These are phyloP conservation scores for Colletotrichum sp. DNA, from an alignment of 2,329 filamentous ascomycete species.

Conservation along the genomic window DNA sequence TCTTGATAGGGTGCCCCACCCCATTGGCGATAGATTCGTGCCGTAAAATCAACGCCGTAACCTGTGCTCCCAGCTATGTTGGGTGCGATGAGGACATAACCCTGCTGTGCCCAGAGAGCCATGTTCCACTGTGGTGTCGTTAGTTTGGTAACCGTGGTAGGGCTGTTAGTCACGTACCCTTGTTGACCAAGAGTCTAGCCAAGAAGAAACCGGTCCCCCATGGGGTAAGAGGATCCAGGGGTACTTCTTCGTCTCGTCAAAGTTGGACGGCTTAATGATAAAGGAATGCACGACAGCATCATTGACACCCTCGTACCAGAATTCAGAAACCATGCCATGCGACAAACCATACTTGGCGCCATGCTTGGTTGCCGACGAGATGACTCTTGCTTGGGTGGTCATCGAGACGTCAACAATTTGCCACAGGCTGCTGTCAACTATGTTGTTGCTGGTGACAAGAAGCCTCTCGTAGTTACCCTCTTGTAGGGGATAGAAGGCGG, in stretches of 20 bases:
- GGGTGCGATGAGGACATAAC: conserved; percentile 64
- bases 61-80: conserved; percentile 64
- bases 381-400: conserved; percentile 24
- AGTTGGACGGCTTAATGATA: conserved; percentile 41
- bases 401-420: conserved; percentile 34
- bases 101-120: conserved; percentile 63
- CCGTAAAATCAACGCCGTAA: conserved; percentile 50
- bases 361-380: conserved; percentile 35
- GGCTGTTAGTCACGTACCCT: conserved; percentile 30
- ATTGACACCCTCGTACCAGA: conserved; percentile 44
- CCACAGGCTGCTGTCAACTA: conserved; percentile 43
- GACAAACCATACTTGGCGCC: conserved; percentile 38
- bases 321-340: conserved; percentile 40
- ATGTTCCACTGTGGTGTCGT: conserved; percentile 51
- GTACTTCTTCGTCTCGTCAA: conserved; percentile 39
- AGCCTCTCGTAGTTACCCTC: conserved; percentile 31
- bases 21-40: conserved; percentile 54
- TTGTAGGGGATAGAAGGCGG: conserved; percentile 30
- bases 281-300: conserved; percentile 42
- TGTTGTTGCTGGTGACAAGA: conserved; percentile 40
- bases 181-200: conserved; percentile 59
- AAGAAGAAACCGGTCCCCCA: conserved; percentile 48
- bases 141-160: background rate
- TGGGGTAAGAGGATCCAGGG: conserved; percentile 44
- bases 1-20: conserved; percentile 61